Conservation (phyloP, 192 early-diverging fungal species). For the Coemansia sp. region DNA sequence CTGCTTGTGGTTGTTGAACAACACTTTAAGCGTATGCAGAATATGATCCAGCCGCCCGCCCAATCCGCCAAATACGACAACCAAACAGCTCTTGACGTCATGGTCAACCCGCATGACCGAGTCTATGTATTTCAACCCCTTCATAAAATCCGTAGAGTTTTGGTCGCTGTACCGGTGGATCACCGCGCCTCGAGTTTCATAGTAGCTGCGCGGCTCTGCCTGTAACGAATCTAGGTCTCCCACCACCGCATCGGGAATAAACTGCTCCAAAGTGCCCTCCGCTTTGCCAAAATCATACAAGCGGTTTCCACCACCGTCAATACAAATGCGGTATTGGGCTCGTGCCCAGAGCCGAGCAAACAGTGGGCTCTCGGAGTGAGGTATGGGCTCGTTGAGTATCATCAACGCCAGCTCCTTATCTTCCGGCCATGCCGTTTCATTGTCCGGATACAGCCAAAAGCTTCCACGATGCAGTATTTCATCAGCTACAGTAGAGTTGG, state of each 20-base stretch:
- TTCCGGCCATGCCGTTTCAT: constrained; percentile 13
- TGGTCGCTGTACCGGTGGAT: constrained; percentile 54
- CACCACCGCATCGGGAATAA: constrained; percentile 68
- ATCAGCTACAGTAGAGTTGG: neutral
- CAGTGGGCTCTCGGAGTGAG: constrained; percentile 18
- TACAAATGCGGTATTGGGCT: constrained; percentile 60
- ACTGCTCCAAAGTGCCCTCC: constrained; percentile 15
- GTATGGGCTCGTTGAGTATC: constrained; percentile 75
- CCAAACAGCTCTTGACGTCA: constrained; percentile 40
- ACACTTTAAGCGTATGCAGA: constrained; percentile 72
- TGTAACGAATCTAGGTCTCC: constrained; percentile 87
- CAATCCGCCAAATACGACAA: constrained; percentile 79
- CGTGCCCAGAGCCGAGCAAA: constrained; percentile 49
- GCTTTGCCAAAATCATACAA: constrained; percentile 64
- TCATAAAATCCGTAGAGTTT: constrained; percentile 84
- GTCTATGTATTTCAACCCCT: constrained; percentile 65
- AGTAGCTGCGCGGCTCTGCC: constrained; percentile 61
- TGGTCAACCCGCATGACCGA: constrained; percentile 7
- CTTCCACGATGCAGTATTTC: constrained; percentile 21
- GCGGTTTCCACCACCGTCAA: constrained; percentile 89
- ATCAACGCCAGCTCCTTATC: constrained; percentile 55
- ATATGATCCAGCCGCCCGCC: constrained; percentile 89
- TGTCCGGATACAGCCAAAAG: constrained; percentile 29
- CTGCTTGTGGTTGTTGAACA: constrained; percentile 60
- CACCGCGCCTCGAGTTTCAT: constrained; percentile 40